Base-by-base conservation (phyloP, 2,329 filamentous ascomycete genomes). In the Trichocomaceae sp. region DNA sequence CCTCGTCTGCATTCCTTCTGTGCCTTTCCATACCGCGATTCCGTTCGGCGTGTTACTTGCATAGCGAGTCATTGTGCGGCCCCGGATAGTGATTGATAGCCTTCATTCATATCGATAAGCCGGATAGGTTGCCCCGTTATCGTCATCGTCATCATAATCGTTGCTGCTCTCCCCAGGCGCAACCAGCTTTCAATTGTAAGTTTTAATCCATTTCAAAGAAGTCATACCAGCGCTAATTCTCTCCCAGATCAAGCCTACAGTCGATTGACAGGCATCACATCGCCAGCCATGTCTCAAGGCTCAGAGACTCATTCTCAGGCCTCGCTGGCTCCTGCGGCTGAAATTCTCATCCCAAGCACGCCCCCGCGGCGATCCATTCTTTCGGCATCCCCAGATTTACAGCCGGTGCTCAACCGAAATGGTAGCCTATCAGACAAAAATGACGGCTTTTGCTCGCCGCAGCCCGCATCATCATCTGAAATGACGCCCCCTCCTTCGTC, bases 401-500 rank as follows among this genome's bases (percentile, higher is more conserved):
- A 63, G 57, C 61, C 58, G 46, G 61, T 63, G 49, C 62, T 66
- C 31, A 65, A 65, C 31, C 62, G 61, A 42, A 68, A 69, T 52
- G 64, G 50, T 66, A 29, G 67, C 66, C 7, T 69, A 33, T 68
- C 69, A 37, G 64, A 69, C 42, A 66, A 67, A 52, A 51, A 56
- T 49, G 64, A 54, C 49, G 62, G 63, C 47, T 63, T 67, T 64
- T 65, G 71, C 63, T 72, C 75, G 20, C 75, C 74, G 10, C 73
- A 71, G 35, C 70, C 71, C 22, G 69, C 73, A 46, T 77, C 75
- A 19, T 78, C 78, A n/a, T 71, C 68, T 44, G 69, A 73, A 39
- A 80, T 84, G 72, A 85, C 83, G 12, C 82, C 83, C 12, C 83
- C 83, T 22, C 83, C 82, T 9, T 85, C 83, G 2, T 80, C 81